Base-by-base conservation (phyloP, 179 eudicot genomes). In the Camellia oleifera region DNA sequence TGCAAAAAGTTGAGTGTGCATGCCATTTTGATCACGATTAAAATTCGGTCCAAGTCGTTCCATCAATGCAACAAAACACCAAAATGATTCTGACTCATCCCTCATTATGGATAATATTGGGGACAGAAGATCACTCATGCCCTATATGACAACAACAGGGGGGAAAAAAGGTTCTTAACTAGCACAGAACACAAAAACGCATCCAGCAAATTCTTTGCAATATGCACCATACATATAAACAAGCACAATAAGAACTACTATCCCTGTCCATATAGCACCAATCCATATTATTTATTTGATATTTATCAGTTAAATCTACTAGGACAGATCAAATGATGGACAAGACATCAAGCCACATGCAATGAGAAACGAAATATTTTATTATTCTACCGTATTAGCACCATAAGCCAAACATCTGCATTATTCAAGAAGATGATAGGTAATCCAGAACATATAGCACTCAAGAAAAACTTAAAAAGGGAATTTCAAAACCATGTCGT, bases 41-140 rank as follows among this genome's bases (percentile, higher is more conserved):
- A 97, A 97, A 91, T 97, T 97, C 48, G 98, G 98, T 82, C 98
- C 99, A 72, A 97, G 91, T 2, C 97, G 90, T 79, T 97, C 98
- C 99, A 97, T 90, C 79, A 97, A 91, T 70, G 89, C 86, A 85
- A 92, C 93, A 81, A 97, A 97, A 86, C 98, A 97, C 98, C 99
- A 97, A 84, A 97, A 97, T 80, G 97, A 87, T 86, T 97, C 94
- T 61, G 90, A 93, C 68, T 94, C 98, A 79, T 97, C 97, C 79
- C 89, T 90, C 97, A 91, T 88, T 76, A 97, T 86, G 66, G 85
- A 94, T 86, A 94, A 83, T 82, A 97, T 83, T 40, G 98, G 98
- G 76, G 98, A 94, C 23, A 97, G 81, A 82, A 90, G 90, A 87
- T 97, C 99, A 82, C 97, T 97, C 99, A 97, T 97, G 77, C 99